phyloP scores from a whole-genome alignment of 2,329 filamentous ascomycete species.

The Botryotinia calthae region DNA sequence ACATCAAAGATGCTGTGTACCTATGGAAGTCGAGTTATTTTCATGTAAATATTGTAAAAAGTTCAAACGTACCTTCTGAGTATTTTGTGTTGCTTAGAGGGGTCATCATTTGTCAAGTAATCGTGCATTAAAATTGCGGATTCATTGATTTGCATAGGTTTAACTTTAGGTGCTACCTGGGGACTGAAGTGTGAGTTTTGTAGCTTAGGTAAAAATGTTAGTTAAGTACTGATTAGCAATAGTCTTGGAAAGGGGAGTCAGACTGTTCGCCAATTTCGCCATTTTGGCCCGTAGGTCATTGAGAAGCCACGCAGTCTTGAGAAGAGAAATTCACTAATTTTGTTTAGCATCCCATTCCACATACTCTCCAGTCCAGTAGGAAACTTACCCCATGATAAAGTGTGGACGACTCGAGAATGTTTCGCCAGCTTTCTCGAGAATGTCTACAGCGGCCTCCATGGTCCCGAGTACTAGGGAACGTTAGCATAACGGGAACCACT shows the following conservation, averaged over 20 bases:
- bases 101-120: background rate
- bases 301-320: slow-evolving; percentile 4
- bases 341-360: background rate
- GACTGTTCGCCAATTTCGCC: slow-evolving; percentile 2
- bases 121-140: background rate
- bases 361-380: background rate
- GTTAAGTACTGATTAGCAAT: background rate
- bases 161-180: background rate
- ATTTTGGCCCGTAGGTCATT: slow-evolving; percentile 2
- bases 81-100: background rate
- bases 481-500: background rate
- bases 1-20: background rate
- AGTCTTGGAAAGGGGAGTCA: background rate
- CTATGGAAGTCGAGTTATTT: background rate
- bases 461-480: background rate
- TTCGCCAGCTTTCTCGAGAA: background rate
- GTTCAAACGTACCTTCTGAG: background rate
- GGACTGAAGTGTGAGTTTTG: slow-evolving; percentile 1
- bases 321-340: background rate
- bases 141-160: background rate
- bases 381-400: background rate
- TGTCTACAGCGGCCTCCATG: background rate
- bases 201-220: background rate
- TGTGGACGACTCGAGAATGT: background rate
- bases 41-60: background rate